Evolutionary conservation across 2,329 filamentous ascomycete species (phyloP), one percentile per base, ranked within the genome.

Genomic region (Aspergillus spinulosporus): DNA sequence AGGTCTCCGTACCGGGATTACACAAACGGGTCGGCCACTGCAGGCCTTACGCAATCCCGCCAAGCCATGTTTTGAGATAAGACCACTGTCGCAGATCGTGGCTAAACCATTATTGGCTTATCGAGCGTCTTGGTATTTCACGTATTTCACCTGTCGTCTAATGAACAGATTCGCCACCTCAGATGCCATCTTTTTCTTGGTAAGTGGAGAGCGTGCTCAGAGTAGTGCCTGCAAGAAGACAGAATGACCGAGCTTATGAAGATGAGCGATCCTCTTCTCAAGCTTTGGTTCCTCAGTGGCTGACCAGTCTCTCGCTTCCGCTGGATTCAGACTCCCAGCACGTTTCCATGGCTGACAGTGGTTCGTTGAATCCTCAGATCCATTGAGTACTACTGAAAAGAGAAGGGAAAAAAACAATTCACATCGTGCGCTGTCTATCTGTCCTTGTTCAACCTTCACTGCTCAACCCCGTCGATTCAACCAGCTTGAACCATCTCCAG

Each of bases 71-170:
- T 61, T 63, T 21, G 59, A 64, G 58, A 63, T 56, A 54, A 51
- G 59, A 54, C 55, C 57, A 62, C 50, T 46, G 54, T 46, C 45
- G 60, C 55, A 60, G 63, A 64, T 64, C 58, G 31, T 46, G 52
- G 31, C 11, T 37, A 21, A 21, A 21, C 44, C 48, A n/a, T 53
- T 32, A 62, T 62, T 62, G 61, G 62, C 15, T 36, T 45, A 56
- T 51, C 46, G 44, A 42, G 52, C 48, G 40, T 34, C 8, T 32
- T 43, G 28, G 2, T 37, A 36, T 15, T 42, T 37, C 31, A 26
- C 15, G 32, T 14, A 9, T 26, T 8, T n/a, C 34, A n/a, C 9
- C 21, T 49, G 28, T 39, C 32, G 32, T 43, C 21, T 21, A 7
- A 15, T 46, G 29, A 39, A 8, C 14, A 34, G 9, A 62, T 57